phyloP scores from a whole-genome alignment of 495 filamentous ascomycete genomes.

The Penicillium crystallinum region DNA sequence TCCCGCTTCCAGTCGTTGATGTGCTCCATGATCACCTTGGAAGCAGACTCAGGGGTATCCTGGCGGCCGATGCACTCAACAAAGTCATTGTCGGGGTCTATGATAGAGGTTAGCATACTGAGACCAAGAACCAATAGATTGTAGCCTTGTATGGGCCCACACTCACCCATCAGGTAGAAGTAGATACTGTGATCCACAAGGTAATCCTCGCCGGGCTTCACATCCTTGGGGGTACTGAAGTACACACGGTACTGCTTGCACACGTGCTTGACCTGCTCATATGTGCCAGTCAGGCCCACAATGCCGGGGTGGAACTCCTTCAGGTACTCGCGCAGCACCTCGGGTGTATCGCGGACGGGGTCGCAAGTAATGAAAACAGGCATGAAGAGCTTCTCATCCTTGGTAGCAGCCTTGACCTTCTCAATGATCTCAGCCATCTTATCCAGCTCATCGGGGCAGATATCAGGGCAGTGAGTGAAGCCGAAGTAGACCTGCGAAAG shows the following conservation, averaged over 20 bases:
- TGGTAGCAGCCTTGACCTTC: slow-evolving; percentile 54
- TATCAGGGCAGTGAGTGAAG: slow-evolving; percentile 97
- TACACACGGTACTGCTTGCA: slow-evolving; percentile 97
- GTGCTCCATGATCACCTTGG: slow-evolving; percentile 78
- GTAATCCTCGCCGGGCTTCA: slow-evolving; percentile 92
- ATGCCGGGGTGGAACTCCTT: slow-evolving; percentile 87
- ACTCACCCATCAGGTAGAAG: slow-evolving; percentile 91
- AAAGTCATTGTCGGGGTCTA: slow-evolving; percentile 95
- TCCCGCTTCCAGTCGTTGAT: slow-evolving; percentile 82
- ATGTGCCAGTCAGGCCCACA: slow-evolving; percentile 85
- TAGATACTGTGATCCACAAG: slow-evolving; percentile 98
- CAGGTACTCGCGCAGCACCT: slow-evolving; percentile 78
- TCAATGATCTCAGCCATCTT: slow-evolving; percentile 96
- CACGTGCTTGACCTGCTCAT: slow-evolving; percentile 82
- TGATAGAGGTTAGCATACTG: slow-evolving; percentile 7
- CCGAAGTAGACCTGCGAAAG: slow-evolving; percentile 79
- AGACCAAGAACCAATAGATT: not conserved
- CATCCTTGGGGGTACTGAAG: slow-evolving; percentile 84
- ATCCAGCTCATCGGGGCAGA: slow-evolving; percentile 97
- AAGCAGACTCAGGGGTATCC: slow-evolving; percentile 81
- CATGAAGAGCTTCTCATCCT: slow-evolving; percentile 47
- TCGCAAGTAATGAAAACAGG: slow-evolving; percentile 96
- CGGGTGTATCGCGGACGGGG: slow-evolving; percentile 81
- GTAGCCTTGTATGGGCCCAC: not conserved
- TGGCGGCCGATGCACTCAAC: slow-evolving; percentile 94